Evolutionary conservation across 2,329 filamentous ascomycete genomes (phyloP), one percentile per base, ranked within the genome.

Genomic region (Trichophyton simii): DNA sequence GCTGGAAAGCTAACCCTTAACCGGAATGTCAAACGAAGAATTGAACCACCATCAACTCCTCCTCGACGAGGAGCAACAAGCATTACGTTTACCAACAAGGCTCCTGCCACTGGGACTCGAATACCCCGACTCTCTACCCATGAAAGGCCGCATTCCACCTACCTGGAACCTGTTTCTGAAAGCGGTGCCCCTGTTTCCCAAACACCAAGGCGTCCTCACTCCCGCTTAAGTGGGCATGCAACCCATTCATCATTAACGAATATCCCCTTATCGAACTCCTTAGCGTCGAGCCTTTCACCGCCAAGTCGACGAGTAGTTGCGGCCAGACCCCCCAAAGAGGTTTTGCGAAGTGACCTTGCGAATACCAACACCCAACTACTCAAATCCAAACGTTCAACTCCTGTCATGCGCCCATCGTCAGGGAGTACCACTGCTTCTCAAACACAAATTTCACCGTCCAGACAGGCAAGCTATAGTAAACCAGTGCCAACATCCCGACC

Each of bases 121-220:
- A 87, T 96, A 63, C 91, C 92, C 42, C 84, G 91, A 59, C 87
- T 91, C 41, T 80, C 87, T 61, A 80, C 80, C 63, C 86, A 88
- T 72, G 87, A 89, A 69, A 82, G 87, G 60, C 83, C 86, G 3
- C 83, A 84, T 66, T 88, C 88, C 9, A 86, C 87, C 15, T 70
- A 75, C 18, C 80, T 97, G n/a, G 92, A 95, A 70, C 91, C 92
- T 22, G 91, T 97, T 4, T 95, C 90, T 44, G 92, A 97, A 75
- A 91, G 86, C 66, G 91, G 91, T 58, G 89, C 86, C 3, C 84
- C 88, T 20, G 82, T 88, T 57, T 77, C 79, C 48, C 83, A 80
- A 63, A 79, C 79, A 65, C 31, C 41, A 25, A 82, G 84, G 61
- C 80, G 85, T 65, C 83, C 87, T 48, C 82, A 84, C 64, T 89